phyloP scores from a whole-genome alignment of 108 stramenopile genomes.

The Phaeodactylum tricornutum region DNA sequence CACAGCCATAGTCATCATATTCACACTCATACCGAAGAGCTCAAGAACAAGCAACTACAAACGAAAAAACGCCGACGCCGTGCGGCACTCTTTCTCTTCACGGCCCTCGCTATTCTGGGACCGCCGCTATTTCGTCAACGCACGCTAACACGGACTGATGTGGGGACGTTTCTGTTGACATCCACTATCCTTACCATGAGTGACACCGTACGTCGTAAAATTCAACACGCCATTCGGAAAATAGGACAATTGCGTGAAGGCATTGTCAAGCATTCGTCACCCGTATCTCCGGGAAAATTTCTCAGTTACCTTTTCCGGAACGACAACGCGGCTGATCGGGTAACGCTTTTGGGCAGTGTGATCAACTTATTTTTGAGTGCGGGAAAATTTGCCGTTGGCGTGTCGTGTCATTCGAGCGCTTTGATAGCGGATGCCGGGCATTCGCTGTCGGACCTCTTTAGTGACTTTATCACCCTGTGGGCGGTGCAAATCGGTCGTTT shows the following conservation, averaged over 20 bases:
- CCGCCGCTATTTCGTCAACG: conserved; percentile 13
- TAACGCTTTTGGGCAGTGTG: conserved; percentile 77
- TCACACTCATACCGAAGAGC: conserved; percentile 12
- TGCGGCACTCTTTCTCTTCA: conserved; percentile 38
- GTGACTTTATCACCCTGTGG: conserved; percentile 91
- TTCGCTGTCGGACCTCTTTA: conserved; percentile 81
- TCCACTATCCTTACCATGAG: conserved; percentile 17
- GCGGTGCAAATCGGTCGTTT: conserved; percentile 75
- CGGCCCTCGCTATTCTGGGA: conserved; percentile 36
- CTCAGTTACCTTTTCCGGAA: conserved; percentile 11
- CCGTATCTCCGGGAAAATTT: background rate
- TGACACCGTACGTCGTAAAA: background rate
- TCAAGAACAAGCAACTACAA: background rate
- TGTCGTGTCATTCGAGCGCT: conserved; percentile 72
- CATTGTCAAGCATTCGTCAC: background rate
- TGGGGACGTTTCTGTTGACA: conserved; percentile 25
- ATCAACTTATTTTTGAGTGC: conserved; percentile 67
- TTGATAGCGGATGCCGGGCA: conserved; percentile 96
- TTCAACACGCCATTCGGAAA: background rate
- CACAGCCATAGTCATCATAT: conserved; percentile 38
- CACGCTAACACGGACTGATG: conserved; percentile 13
- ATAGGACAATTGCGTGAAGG: background rate
- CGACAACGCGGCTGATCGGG: conserved; percentile 66
- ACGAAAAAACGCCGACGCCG: conserved; percentile 14
- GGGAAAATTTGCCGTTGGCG: conserved; percentile 75